phyloP scores from a whole-genome alignment of 768 basidiomycete genomes.

The Russula sp. region DNA sequence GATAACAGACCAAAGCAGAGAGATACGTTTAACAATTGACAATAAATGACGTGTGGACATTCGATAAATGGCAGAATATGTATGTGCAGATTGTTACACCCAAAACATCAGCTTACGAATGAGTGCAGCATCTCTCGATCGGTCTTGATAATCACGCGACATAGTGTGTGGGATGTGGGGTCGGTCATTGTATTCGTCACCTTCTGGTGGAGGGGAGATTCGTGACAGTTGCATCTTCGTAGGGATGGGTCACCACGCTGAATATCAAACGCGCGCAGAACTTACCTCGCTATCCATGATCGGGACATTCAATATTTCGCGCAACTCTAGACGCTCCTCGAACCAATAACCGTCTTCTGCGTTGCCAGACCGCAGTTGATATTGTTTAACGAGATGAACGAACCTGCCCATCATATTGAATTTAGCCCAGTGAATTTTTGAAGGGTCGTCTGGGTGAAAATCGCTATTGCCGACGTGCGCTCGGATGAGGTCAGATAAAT shows the following conservation, averaged over 20 bases:
- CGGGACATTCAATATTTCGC: constrained; percentile 53
- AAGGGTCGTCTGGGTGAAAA: constrained; percentile 58
- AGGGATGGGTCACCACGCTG: constrained; percentile 9
- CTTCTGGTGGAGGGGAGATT: constrained; percentile 52
- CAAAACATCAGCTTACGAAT: constrained; percentile 37
- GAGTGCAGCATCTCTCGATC: constrained; percentile 33
- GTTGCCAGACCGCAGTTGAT: constrained; percentile 67
- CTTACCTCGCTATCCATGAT: constrained; percentile 72
- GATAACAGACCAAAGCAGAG: constrained; percentile 11
- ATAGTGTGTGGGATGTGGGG: constrained; percentile 28
- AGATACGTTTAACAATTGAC: constrained; percentile 15
- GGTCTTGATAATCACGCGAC: constrained; percentile 32
- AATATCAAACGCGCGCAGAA: not conserved
- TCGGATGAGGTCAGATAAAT: constrained; percentile 84
- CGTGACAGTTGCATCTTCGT: constrained; percentile 64
- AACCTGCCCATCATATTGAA: constrained; percentile 90
- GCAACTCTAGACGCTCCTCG: constrained; percentile 52
- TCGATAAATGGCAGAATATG: constrained; percentile 6
- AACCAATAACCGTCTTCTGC: constrained; percentile 56
- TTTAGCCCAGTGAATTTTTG: constrained; percentile 92
- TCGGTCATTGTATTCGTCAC: constrained; percentile 40
- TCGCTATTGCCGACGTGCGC: constrained; percentile 85
- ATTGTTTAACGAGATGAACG: constrained; percentile 70
- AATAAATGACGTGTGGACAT: constrained; percentile 17
- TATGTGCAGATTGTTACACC: constrained; percentile 22